A percentile compares a stretch with the other conserved stretches of the same genome.
Evolutionary conservation across 1,139 yeast species (phyloP).

Genomic region (Yamadazyma triangularis): DNA sequence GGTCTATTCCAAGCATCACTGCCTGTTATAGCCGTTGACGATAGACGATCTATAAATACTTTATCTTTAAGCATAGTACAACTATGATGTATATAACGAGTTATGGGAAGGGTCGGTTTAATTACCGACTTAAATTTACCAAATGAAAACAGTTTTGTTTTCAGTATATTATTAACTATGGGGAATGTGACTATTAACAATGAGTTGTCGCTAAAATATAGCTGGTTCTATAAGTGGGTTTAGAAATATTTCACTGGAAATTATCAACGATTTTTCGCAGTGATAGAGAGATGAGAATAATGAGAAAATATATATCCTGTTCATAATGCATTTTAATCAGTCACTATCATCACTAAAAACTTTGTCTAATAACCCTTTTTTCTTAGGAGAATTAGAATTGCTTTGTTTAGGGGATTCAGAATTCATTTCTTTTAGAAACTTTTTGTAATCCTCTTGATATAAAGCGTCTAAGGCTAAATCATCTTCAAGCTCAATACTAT

Average conservation of each 20-base stretch:
- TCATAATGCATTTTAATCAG: too few species aligned
- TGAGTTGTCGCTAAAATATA: too few species aligned
- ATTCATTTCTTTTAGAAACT: background rate
- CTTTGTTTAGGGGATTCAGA: too few species aligned
- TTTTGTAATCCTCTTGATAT: slow-evolving; percentile 1
- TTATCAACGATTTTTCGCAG: too few species aligned
- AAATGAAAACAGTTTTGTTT: slow-evolving; percentile 6
- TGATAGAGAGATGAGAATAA: too few species aligned
- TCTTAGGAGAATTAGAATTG: background rate
- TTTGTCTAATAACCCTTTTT: background rate
- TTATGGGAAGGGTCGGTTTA: slow-evolving; percentile 11
- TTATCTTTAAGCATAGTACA: slow-evolving; percentile 36
- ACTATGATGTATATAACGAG: slow-evolving; percentile 8
- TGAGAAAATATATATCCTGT: too few species aligned
- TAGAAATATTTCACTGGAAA: too few species aligned
- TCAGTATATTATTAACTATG: slow-evolving; percentile 1
- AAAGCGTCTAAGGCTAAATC: background rate
- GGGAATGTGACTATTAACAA: background rate
- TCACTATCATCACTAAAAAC: background rate
- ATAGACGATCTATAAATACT: slow-evolving; percentile 55
- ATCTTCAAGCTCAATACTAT: slow-evolving; percentile 28
- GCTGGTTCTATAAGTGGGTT: too few species aligned
- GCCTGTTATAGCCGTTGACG: slow-evolving; percentile 65
- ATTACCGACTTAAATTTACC: slow-evolving; percentile 14
- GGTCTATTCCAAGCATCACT: slow-evolving; percentile 74